Evolutionary conservation across 495 filamentous ascomycete species (phyloP), one percentile per base, ranked within the genome.

Genomic region (Penicillium desertorum): DNA sequence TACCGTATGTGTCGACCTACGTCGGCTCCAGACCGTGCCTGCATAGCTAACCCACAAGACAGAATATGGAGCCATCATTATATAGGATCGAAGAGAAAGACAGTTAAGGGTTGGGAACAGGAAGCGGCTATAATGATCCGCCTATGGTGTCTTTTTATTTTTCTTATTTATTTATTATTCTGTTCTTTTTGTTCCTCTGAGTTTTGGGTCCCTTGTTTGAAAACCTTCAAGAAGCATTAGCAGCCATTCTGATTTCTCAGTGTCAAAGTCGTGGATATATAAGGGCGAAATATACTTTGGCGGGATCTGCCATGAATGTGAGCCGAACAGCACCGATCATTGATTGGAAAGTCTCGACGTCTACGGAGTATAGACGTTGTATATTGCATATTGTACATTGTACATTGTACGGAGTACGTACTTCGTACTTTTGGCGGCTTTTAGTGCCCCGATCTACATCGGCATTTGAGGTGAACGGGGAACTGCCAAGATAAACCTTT

Each of bases 1-100:
- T 50, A 27, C 47, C 47, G 56, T 20, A 52, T 58, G 20, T 16
- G 58, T 56, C 58, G 37, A 45, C 20, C 9, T 44, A 45, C 23
- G 36, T 39, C 20, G 48, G 39, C 11, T 55, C 51, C 45, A 42
- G 60, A 62, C 47, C 56, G 60, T 59, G 56, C 22, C 59, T 58
- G 55, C 55, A 58, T 19, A 27, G 30, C 34, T 29, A 56, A 17
- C 17, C 20, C 41, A 41, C 47, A 27, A 45, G 6, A 3, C 2
- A 27, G 5, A 5, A 44, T 44, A 16, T 22, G 8, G 27, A 36
- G 20, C 17, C 2, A 8, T 16, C 22, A 32, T 34, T 12, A 1
- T 19, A 23, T 14, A 49, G 4, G 16, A 7, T 32, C 12, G 8
- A 19, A 19, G 16, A 45, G 20, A 45, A 17, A 30, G 29, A 8